Evolutionary conservation across 768 basidiomycete species (phyloP), one percentile per base, ranked within the genome.

Genomic region (Lentinula sp.): DNA sequence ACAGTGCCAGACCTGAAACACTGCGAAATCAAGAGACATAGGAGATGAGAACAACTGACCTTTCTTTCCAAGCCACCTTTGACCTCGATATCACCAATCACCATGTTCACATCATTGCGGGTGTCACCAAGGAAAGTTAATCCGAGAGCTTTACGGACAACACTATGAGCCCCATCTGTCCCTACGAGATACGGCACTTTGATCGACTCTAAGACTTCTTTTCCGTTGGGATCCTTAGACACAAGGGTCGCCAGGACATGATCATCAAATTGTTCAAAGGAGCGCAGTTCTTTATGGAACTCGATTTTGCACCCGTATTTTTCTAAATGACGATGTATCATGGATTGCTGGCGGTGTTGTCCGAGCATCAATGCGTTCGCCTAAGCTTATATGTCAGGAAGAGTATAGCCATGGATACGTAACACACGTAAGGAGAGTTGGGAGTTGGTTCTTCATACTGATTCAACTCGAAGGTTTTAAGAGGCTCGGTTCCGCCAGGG

Each of bases 251-350:
- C 71, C 11, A 66, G n/a, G 1, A 74, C 64, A 15, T 63, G 65
- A 34, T 67, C 67, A 1, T 62, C 68, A n/a, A 63, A 51, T 46
- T 74, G 68, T 53, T 70, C 68, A 21, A 76, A 70, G 1, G 69
- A 68, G 18, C 49, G 28, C 5, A 77, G 68, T 45, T 70, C 73
- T 1, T 70, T 70, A 13, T 63, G 67, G 18, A 71, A 40, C 51
- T 77, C 70, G 32, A 65, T 61, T 37, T 13, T 43, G 40, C 63
- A 62, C 2, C 63, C 65, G 16, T 60, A 60, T 34, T 57, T 59
- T 3, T 31, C 40, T 10, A 68, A 52, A 37, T 65, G 57, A 15
- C 34, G 32, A 23, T 63, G 66, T 9, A 67, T 55, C 45, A 65
- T 46, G 7, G 31, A 59, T 49, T 75, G 71, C 4, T 68, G 39